These are phyloP conservation scores for Tripterygium wilfordii DNA, from an alignment of 177 flowering plant species.

Conservation along the genomic window DNA sequence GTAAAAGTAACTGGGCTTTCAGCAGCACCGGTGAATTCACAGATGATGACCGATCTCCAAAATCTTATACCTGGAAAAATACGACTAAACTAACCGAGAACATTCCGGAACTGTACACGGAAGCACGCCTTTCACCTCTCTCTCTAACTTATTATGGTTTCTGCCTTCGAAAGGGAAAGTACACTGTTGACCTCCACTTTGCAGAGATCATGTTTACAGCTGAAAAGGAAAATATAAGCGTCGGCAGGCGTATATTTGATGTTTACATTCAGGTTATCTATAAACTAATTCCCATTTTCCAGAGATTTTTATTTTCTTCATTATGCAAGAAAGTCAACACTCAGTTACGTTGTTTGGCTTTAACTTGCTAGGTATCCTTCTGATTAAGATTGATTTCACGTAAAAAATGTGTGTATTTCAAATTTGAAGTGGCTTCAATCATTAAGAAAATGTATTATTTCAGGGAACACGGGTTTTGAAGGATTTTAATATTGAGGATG, in stretches of 20 bases:
- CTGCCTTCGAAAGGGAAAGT: constrained; percentile 36
- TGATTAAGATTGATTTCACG: no score
- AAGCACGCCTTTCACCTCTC: constrained; percentile 35
- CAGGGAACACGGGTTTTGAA: constrained; percentile 22
- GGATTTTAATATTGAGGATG: constrained; percentile 37
- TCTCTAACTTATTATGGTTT: constrained; percentile 35
- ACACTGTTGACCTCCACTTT: constrained; percentile 38
- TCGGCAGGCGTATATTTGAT: constrained; percentile 48
- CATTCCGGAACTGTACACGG: constrained; percentile 16
- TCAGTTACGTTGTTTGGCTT: no score
- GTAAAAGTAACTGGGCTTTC: constrained; percentile 25
- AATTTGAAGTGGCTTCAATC: no score
- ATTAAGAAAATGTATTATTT: no score
- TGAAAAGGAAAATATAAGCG: constrained; percentile 25
- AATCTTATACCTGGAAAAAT: constrained; percentile 2
- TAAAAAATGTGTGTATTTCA: no score
- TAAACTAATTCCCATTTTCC: background rate
- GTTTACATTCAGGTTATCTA: constrained; percentile 37
- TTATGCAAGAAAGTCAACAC: no score
- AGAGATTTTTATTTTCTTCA: no score
- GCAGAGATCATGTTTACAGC: constrained; percentile 36
- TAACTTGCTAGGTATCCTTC: no score
- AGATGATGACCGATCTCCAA: constrained; percentile 2
- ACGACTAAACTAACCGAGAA: constrained; percentile 7
- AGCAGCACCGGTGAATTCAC: constrained; percentile 37